phyloP scores from a whole-genome alignment of 2,329 filamentous ascomycete genomes.

The Magnaporthiopsis rhizophila region DNA sequence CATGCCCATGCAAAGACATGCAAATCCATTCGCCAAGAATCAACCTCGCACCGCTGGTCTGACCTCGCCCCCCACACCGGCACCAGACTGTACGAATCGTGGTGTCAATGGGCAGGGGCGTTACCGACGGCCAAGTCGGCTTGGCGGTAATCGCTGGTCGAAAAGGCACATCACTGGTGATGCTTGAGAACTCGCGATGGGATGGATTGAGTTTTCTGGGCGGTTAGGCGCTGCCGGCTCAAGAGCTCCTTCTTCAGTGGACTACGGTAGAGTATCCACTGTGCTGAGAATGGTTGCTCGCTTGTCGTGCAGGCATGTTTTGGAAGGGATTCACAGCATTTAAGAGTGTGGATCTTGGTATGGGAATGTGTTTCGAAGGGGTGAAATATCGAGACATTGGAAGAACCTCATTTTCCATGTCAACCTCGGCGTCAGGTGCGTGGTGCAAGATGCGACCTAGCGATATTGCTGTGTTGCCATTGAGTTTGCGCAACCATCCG shows the following conservation, averaged over 20 bases:
- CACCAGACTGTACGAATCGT: neutral
- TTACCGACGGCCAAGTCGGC: neutral
- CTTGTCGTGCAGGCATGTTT: too few relatives aligned
- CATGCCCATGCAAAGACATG: neutral
- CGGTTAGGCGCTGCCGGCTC: too few relatives aligned
- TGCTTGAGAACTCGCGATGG: neutral
- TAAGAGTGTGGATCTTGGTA: too few relatives aligned
- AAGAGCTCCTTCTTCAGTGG: too few relatives aligned
- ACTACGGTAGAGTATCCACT: too few relatives aligned
- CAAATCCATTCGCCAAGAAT: neutral
- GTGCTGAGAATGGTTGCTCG: too few relatives aligned
- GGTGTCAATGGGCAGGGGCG: neutral
- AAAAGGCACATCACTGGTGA: neutral
- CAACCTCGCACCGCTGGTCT: neutral
- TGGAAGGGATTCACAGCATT: too few relatives aligned
- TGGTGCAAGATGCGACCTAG: too few relatives aligned
- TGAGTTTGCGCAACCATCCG: neutral
- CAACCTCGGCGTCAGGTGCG: too few relatives aligned
- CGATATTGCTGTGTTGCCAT: neutral
- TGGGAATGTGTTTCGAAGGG: too few relatives aligned
- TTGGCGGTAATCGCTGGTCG: neutral
- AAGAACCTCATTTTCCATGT: neutral
- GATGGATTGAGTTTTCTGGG: too few relatives aligned
- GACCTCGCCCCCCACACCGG: neutral
- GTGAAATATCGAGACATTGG: neutral